Evolutionary conservation across 805 yeast genomes (phyloP).

Genomic region (Wickerhamiella azymoides): DNA sequence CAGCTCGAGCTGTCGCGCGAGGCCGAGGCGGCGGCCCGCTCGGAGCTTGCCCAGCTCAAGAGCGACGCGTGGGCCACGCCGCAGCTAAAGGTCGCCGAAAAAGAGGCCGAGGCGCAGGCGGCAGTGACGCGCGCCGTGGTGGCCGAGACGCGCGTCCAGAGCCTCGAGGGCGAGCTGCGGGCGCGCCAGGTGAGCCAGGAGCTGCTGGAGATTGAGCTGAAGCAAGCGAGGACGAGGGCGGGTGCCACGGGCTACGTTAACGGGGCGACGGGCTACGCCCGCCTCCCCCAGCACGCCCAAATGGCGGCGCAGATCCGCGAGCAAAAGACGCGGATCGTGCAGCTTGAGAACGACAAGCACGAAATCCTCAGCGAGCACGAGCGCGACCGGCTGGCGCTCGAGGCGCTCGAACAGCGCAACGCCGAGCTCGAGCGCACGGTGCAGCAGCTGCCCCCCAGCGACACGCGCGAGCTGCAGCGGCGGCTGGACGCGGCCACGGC

Average conservation of each 20-base stretch:
- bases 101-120: neutral
- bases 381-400: no score
- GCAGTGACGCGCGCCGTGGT: neutral
- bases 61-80: neutral
- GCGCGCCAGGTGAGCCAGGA: neutral
- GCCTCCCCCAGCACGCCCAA: no score
- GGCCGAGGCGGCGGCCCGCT: neutral
- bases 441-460: no score
- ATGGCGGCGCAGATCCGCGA: no score
- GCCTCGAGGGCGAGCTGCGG: neutral
- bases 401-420: no score
- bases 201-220: neutral
- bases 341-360: no score
- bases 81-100: neutral
- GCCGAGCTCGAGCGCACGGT: neutral
- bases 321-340: no score
- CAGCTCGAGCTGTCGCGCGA: neutral
- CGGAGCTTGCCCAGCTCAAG: neutral
- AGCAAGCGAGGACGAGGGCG: no score
- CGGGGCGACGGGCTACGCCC: no score
- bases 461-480: no score
- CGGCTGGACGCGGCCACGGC: neutral
- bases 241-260: no score
- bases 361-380: no score
- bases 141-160: neutral